Evolutionary conservation across 2,329 filamentous ascomycete species (phyloP), one percentile per base, ranked within the genome.

Genomic region (Waltergamsia citrina): DNA sequence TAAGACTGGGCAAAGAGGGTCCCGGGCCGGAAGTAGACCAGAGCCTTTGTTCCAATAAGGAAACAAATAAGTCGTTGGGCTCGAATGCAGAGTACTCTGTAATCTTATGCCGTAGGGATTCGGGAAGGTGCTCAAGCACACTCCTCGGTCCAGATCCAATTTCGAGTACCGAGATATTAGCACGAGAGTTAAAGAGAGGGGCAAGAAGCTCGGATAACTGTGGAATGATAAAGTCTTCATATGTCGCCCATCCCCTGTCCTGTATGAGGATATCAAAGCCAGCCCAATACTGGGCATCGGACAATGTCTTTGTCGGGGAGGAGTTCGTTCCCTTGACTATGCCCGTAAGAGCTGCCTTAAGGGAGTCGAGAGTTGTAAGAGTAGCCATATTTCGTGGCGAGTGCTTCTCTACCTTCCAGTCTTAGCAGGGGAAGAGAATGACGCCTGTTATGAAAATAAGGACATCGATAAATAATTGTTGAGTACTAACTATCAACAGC

Each of bases 141-240:
- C 61, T 78, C 48, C 63, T 57, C 0, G 69, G 64, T 7, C 75
- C 75, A 0, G 76, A 71, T 41, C 72, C 71, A 32, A 79, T 68
- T 43, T 80, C 76, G 6, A 80, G 57, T 12, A 67, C 62, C 4
- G 73, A 76, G 39, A 78, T 50, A 10, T 44, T 30, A 18, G 6
- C 32, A 20, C 56, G 59, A 6, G 63, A 63, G 23, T 53, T 44
- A 41, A 67, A 48, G 22, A 71, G 52, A 35, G 59, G 43, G 2
- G 35, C 32, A 3, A 77, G 43, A 1, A 69, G 39, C 23, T 50
- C 44, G 32, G 53, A 52, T 5, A 77, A 50, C 27, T 71, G 60
- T 30, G 71, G 67, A 28, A 66, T 51, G 21, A 75, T 63, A 48
- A 75, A 77, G 32, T 66, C 49, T 46, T 58, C 42, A 48, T 76